Evolutionary conservation across 2,329 filamentous ascomycete species (phyloP).

Genomic region (Drechmeria coniospora): DNA sequence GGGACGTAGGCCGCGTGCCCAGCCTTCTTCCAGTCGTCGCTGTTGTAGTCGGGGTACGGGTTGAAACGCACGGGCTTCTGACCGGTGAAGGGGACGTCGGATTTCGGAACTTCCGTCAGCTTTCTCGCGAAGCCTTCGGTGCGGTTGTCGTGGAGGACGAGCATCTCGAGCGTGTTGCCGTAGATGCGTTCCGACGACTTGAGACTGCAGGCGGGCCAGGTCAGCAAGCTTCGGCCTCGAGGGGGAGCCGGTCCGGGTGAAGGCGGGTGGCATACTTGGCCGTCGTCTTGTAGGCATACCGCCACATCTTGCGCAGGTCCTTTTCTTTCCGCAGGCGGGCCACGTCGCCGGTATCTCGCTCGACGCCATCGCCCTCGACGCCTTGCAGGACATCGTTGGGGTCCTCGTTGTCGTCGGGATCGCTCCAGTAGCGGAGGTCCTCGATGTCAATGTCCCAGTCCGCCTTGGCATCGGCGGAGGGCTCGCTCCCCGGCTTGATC

Average conservation of each 20-base stretch:
- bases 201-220: conserved; percentile 15
- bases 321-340: conserved; percentile 23
- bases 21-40: conserved; percentile 38
- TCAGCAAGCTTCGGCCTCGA: background rate
- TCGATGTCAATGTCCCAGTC: conserved; percentile 20
- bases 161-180: conserved; percentile 35
- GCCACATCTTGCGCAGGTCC: conserved; percentile 26
- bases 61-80: conserved; percentile 43
- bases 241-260: background rate
- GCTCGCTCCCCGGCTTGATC: too few species aligned
- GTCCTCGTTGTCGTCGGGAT: conserved; percentile 19
- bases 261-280: conserved; percentile 20
- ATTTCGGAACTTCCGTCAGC: conserved; percentile 18
- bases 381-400: conserved; percentile 19
- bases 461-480: conserved; percentile 6
- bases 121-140: conserved; percentile 14
- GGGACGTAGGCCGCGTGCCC: conserved; percentile 43
- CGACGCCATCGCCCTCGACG: conserved; percentile 20
- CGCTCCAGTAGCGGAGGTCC: conserved; percentile 20
- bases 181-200: conserved; percentile 37
- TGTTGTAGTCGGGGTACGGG: conserved; percentile 59
- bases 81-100: conserved; percentile 22
- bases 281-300: conserved; percentile 23
- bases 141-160: conserved; percentile 25
- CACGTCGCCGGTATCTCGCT: conserved; percentile 15